Base-by-base conservation (phyloP, 2,329 filamentous ascomycete genomes). In the Cordyceps militaris region DNA sequence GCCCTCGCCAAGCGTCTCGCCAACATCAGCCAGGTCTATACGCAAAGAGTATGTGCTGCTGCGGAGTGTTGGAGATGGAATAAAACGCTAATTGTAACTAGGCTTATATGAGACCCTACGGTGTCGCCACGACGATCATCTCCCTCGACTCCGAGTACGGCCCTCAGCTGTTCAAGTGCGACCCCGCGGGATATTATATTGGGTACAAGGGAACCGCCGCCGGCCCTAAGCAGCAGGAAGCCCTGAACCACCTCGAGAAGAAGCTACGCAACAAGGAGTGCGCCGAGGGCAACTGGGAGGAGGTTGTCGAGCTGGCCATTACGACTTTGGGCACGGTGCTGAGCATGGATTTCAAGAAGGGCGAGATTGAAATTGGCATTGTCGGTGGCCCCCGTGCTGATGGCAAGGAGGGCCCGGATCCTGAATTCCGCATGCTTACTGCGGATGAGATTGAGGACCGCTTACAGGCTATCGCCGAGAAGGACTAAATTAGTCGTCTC, bases 321-420 rank as follows among this genome's bases (percentile, higher is more conserved):
- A 89, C 91, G 46, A 93, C 94, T 7, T 78, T 99, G 73, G 96
- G 92, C 83, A 96, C 89, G 36, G 92, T 99, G 60, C 82, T 99
- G 63, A 97, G 93, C 75, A 96, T 97, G 74, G 94, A 99, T 74
- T 99, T 99, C 81, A 99, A 99, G 84, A 97, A 97, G 82, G 89
- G 89, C 66, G 94, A 99, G 80, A 87, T 99, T 72, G 94, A 99
- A 78, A 90, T 99, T 75, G 94, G 94, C 62, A 92, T 99, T 69
- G 94, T 97, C 56, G 94, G 94, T 64, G 93, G 91, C 30, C 92
- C 93, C 59, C 83, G 85, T 67, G 76, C 79, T 59, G 90, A 96
- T 69, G 93, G 92, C 64, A 82, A 89, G 75, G 89, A 95, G 72
- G 91, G 90, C 63, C 88, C 87, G 62, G 83, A 90, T 67, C 75